phyloP scores from a whole-genome alignment of 1,284 basidiomycete genomes.

The Bondarzewia mesenterica region DNA sequence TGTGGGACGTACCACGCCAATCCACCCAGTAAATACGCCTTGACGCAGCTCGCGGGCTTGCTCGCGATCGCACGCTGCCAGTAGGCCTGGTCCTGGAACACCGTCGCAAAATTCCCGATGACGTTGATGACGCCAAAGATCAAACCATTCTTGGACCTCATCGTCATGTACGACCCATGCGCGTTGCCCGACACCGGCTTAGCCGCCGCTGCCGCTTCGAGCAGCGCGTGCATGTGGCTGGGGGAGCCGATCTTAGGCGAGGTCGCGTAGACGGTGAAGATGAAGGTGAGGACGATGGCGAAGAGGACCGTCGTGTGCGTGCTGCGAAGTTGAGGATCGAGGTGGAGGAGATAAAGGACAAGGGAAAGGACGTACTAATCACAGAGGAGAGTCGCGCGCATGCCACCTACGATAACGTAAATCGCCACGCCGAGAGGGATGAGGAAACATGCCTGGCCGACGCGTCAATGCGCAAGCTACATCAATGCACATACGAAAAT shows the following conservation, averaged over 20 bases:
- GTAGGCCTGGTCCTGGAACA: slow-evolving; percentile 65
- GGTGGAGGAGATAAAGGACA: slow-evolving; percentile 2
- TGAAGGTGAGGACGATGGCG: slow-evolving; percentile 67
- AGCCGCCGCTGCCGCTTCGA: slow-evolving; percentile 30
- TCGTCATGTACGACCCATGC: slow-evolving; percentile 60
- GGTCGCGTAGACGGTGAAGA: slow-evolving; percentile 68
- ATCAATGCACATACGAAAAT: slow-evolving; percentile 15
- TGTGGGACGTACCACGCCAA: slow-evolving; percentile 57
- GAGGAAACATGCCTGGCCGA: slow-evolving; percentile 50
- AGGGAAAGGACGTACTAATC: slow-evolving; percentile 21
- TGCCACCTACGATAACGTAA: slow-evolving; percentile 47
- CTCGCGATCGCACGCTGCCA: slow-evolving; percentile 88
- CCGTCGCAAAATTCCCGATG: slow-evolving; percentile 77
- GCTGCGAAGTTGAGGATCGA: slow-evolving; percentile 23
- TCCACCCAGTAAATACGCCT: slow-evolving; percentile 87
- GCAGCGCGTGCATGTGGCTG: slow-evolving; percentile 43
- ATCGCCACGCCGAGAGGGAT: slow-evolving; percentile 48
- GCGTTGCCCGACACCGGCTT: slow-evolving; percentile 52
- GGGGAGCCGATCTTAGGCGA: slow-evolving; percentile 46
- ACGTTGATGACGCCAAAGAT: slow-evolving; percentile 89
- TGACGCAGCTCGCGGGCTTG: slow-evolving; percentile 75
- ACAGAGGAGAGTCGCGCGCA: slow-evolving; percentile 37
- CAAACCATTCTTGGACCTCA: slow-evolving; percentile 75
- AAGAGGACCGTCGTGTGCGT: slow-evolving; percentile 79
- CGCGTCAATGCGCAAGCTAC: not conserved